Conservation (phyloP, 2,329 filamentous ascomycete genomes). For the Epichloe coenophiala region DNA sequence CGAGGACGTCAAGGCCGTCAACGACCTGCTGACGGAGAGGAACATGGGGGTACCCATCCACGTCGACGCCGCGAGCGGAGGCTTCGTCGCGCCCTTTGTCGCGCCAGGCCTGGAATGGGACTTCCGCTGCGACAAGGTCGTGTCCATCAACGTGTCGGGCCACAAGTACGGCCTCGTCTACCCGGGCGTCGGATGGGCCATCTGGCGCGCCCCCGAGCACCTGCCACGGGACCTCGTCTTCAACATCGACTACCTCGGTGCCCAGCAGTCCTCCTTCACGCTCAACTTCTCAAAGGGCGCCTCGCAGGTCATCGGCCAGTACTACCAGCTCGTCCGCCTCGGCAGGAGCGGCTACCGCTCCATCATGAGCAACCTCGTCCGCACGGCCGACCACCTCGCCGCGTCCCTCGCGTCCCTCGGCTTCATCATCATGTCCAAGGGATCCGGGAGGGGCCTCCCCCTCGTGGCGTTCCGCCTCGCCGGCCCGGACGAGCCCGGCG, state of each 20-base stretch:
- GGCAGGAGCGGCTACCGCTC: too few relatives aligned
- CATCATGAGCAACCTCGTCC: too few relatives aligned
- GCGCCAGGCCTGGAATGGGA: constrained; percentile 79
- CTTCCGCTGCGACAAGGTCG: constrained; percentile 76
- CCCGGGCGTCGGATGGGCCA: constrained; percentile 85
- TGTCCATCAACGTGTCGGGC: constrained; percentile 87
- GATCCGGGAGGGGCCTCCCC: too few relatives aligned
- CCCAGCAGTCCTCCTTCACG: constrained; percentile 89
- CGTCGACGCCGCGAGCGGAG: constrained; percentile 83
- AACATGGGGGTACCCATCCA: constrained; percentile 76
- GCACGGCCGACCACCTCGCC: too few relatives aligned
- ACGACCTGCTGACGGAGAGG: constrained; percentile 67
- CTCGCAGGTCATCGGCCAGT: constrained; percentile 89
- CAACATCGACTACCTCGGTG: constrained; percentile 98
- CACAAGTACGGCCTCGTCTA: constrained; percentile 70
- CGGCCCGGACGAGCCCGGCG: too few relatives aligned
- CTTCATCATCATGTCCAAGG: too few relatives aligned
- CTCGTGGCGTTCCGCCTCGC: too few relatives aligned
- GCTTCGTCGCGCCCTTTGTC: constrained; percentile 87
- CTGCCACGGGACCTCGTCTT: constrained; percentile 88
- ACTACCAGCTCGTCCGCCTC: constrained; percentile 31
- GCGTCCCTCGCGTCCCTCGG: too few relatives aligned
- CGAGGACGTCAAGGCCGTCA: constrained; percentile 84
- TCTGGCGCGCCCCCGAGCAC: constrained; percentile 75
- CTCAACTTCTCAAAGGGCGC: constrained; percentile 94